These are phyloP conservation scores for Bimuria novae-zelandiae DNA, from an alignment of 2,329 filamentous ascomycete species.

Conservation along the genomic window DNA sequence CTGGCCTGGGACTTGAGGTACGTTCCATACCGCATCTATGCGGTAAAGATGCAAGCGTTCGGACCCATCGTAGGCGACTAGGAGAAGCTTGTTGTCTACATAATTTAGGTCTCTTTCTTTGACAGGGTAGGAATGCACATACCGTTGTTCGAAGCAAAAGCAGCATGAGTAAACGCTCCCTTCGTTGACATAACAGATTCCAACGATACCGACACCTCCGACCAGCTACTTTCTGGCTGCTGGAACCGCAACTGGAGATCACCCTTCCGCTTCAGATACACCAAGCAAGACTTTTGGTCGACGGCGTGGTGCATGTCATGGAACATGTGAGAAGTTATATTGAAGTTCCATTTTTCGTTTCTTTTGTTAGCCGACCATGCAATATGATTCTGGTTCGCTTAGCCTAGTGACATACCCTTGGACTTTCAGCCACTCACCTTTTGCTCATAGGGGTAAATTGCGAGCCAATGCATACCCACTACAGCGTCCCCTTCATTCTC, in stretches of 20 bases:
- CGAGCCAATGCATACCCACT: conserved; percentile 85
- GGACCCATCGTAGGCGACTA: conserved; percentile 70
- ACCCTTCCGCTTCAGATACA: conserved; percentile 77
- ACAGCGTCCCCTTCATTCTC: conserved; percentile 76
- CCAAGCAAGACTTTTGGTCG: conserved; percentile 70
- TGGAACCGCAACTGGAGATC: conserved; percentile 77
- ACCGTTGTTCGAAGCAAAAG: conserved; percentile 70
- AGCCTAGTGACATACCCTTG: conserved; percentile 8
- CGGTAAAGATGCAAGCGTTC: conserved; percentile 76
- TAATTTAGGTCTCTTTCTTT: conserved; percentile 6
- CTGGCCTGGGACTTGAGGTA: conserved; percentile 59
- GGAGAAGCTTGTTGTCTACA: conserved; percentile 58
- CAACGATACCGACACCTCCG: conserved; percentile 73
- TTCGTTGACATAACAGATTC: conserved; percentile 71
- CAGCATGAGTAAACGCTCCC: conserved; percentile 47
- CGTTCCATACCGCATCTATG: conserved; percentile 74
- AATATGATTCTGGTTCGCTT: conserved; percentile 36
- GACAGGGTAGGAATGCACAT: conserved; percentile 6
- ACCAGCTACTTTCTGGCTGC: conserved; percentile 72
- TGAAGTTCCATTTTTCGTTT: conserved; percentile 67
- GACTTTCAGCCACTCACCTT: conserved; percentile 30
- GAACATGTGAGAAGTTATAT: conserved; percentile 67
- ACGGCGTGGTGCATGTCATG: conserved; percentile 75
- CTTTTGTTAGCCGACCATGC: conserved; percentile 47
- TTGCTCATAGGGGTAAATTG: conserved; percentile 48